phyloP scores from a whole-genome alignment of 805 yeast genomes.

The Wickerhamiella lipophila region DNA sequence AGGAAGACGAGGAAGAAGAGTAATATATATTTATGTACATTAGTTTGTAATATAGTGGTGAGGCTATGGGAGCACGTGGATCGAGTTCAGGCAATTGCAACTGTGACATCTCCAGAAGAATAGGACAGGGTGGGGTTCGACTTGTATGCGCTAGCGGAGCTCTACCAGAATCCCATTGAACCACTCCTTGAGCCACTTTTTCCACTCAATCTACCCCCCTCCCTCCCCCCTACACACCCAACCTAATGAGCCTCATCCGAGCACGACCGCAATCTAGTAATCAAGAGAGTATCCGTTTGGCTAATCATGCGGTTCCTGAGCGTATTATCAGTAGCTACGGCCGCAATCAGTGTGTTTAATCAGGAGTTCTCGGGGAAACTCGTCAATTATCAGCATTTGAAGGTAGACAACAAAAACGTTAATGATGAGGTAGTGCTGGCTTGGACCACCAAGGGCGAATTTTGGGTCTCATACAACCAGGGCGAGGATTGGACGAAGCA shows the following conservation, averaged over 20 bases:
- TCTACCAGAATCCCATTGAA: too few species aligned
- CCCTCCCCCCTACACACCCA: too few species aligned
- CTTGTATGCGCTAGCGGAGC: too few species aligned
- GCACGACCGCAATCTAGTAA: background rate
- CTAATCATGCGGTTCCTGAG: slow-evolving; percentile 1
- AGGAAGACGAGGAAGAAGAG: slow-evolving; percentile 29
- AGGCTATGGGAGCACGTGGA: too few species aligned
- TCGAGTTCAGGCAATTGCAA: too few species aligned
- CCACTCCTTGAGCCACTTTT: too few species aligned
- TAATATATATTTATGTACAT: slow-evolving; percentile 15
- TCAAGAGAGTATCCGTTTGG: background rate
- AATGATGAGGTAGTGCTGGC: slow-evolving; percentile 56
- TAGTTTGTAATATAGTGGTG: background rate
- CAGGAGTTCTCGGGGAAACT: slow-evolving; percentile 39
- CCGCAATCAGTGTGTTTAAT: slow-evolving; percentile 4
- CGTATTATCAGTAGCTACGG: slow-evolving; percentile 1
- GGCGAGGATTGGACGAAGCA: slow-evolving; percentile 39
- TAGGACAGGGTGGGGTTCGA: too few species aligned
- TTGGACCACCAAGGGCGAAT: slow-evolving; percentile 38
- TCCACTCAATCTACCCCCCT: too few species aligned
- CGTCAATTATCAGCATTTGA: slow-evolving; percentile 47
- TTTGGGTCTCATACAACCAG: slow-evolving; percentile 60
- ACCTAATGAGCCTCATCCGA: too few species aligned
- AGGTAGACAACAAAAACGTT: slow-evolving; percentile 34
- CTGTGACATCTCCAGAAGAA: too few species aligned